phyloP scores from a whole-genome alignment of 2,329 filamentous ascomycete species.

The Botrytis byssoidea region DNA sequence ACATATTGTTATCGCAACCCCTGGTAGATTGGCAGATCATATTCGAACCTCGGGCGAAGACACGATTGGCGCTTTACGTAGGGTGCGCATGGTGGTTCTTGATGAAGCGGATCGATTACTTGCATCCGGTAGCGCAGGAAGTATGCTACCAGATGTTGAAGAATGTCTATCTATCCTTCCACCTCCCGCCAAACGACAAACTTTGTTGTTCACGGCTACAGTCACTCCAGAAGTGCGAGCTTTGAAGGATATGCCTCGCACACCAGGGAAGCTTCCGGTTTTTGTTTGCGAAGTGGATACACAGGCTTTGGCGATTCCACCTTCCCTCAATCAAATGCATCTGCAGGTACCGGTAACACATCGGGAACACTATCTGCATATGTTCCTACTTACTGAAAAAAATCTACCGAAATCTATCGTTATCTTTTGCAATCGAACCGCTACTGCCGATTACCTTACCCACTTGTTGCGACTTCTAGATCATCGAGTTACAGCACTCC shows the following conservation, averaged over 20 bases:
- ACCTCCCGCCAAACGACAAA: constrained; percentile 76
- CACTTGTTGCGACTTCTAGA: constrained; percentile 81
- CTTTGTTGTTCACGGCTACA: constrained; percentile 92
- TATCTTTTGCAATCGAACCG: constrained; percentile 90
- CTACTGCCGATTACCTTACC: constrained; percentile 84
- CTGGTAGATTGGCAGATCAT: constrained; percentile 89
- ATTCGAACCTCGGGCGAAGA: constrained; percentile 89
- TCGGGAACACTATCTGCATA: constrained; percentile 91
- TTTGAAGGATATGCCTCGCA: constrained; percentile 72
- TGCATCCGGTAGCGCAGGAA: constrained; percentile 53
- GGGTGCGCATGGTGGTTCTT: constrained; percentile 82
- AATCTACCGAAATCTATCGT: constrained; percentile 79
- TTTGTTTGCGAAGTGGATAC: constrained; percentile 89
- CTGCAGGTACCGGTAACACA: constrained; percentile 87
- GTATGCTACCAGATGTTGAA: constrained; percentile 24
- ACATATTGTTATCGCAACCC: constrained; percentile 92
- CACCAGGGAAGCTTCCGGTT: constrained; percentile 69
- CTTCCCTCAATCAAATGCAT: constrained; percentile 79
- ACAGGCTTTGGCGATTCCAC: constrained; percentile 70
- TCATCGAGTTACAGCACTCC: constrained; percentile 87
- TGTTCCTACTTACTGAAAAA: constrained; percentile 74
- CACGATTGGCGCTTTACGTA: constrained; percentile 76
- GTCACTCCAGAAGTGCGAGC: constrained; percentile 89
- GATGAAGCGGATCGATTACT: constrained; percentile 94
- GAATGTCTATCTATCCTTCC: constrained; percentile 68